Evolutionary conservation across 2,329 filamentous ascomycete genomes (phyloP).

Genomic region (Aplosporella prunicola): DNA sequence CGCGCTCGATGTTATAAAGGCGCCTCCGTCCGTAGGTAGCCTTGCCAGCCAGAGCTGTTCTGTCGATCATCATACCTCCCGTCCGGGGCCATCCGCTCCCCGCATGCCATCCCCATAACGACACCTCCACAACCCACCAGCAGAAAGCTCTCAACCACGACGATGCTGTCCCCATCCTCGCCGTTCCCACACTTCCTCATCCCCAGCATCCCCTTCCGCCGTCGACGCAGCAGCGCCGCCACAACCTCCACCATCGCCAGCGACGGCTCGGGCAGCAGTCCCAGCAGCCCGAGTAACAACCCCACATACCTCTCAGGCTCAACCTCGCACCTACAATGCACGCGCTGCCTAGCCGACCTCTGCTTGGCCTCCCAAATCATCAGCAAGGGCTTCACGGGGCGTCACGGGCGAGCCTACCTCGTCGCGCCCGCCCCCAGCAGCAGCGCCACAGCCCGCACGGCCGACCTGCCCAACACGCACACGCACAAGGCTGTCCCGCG

Average conservation of each 20-base stretch:
- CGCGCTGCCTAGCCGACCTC: constrained; percentile 49
- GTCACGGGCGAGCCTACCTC: constrained; percentile 55
- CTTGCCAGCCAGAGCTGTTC: too few species aligned
- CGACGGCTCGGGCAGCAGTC: constrained; percentile 1
- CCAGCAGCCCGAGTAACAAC: constrained; percentile 5
- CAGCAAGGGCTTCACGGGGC: constrained; percentile 56
- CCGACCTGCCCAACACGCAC: constrained; percentile 48
- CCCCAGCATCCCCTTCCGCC: constrained; percentile 25
- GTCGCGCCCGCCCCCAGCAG: constrained; percentile 35
- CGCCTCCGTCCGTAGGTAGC: too few species aligned
- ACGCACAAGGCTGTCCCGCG: constrained; percentile 47
- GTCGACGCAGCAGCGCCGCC: constrained; percentile 34
- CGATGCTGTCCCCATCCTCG: constrained; percentile 10
- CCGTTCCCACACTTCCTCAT: constrained; percentile 30
- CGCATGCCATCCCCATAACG: too few species aligned
- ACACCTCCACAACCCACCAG: background rate
- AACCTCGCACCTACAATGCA: constrained; percentile 41
- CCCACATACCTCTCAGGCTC: constrained; percentile 19
- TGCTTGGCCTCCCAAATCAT: constrained; percentile 52
- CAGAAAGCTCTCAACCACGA: background rate
- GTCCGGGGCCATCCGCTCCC: too few species aligned
- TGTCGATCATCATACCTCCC: too few species aligned
- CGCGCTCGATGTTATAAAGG: too few species aligned
- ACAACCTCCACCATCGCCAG: constrained; percentile 23
- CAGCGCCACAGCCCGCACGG: constrained; percentile 14